Evolutionary conservation across 1,284 basidiomycete species (phyloP).

Genomic region (Hortiboletus rubellus): DNA sequence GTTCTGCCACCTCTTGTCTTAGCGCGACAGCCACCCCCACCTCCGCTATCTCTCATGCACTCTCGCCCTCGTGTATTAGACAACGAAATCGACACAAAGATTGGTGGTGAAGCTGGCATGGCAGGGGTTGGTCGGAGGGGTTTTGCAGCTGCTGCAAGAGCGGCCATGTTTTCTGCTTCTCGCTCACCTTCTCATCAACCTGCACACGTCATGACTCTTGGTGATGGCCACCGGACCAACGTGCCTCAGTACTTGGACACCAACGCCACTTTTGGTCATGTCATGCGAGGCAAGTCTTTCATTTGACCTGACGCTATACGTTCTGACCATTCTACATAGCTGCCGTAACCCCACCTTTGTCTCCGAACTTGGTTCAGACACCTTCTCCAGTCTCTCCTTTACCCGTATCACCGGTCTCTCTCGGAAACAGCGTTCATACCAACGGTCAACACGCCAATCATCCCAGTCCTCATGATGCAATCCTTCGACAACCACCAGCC

Average conservation of each 20-base stretch:
- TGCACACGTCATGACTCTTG: constrained; percentile 1
- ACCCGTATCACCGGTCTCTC: constrained; percentile 38
- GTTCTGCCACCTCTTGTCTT: constrained; percentile 3
- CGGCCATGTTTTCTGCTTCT: constrained; percentile 55
- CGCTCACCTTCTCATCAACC: constrained; percentile 12
- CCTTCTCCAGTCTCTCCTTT: constrained; percentile 47
- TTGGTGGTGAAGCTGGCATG: constrained; percentile 83
- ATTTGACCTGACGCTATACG: not conserved
- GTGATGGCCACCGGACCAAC: constrained; percentile 43
- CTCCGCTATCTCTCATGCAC: constrained; percentile 15
- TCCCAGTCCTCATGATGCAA: constrained; percentile 26
- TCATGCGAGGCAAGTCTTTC: constrained; percentile 40
- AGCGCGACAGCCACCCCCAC: constrained; percentile 22
- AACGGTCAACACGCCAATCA: constrained; percentile 18
- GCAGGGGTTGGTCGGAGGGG: constrained; percentile 85
- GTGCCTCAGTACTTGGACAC: constrained; percentile 57
- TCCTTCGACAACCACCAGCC: constrained; percentile 6
- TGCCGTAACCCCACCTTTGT: constrained; percentile 45
- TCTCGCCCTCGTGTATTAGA: constrained; percentile 1
- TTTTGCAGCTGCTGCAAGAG: constrained; percentile 77
- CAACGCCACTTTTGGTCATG: constrained; percentile 33
- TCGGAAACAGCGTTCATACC: constrained; percentile 20
- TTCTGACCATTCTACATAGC: constrained; percentile 26
- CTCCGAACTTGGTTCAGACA: constrained; percentile 47
- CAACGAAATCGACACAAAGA: constrained; percentile 59